Conservation (phyloP, 768 basidiomycete genomes). For the Russula sp. region DNA sequence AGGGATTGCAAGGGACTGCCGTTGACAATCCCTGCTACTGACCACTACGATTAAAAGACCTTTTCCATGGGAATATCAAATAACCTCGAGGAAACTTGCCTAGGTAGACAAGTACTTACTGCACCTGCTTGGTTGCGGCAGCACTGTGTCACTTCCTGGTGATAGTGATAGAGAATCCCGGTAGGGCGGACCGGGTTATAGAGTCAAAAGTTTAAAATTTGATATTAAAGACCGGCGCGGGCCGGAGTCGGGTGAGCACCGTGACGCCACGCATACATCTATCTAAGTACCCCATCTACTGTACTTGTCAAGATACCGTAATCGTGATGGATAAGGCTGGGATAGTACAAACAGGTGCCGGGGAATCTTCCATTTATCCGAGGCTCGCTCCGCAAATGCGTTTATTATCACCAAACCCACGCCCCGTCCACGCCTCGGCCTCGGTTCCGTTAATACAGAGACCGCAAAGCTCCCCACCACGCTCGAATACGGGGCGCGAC, state of each 20-base stretch:
- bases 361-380: neutral
- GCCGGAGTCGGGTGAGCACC: neutral
- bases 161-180: no score
- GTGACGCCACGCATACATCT: neutral
- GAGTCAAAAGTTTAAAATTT: neutral
- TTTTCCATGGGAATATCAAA: neutral
- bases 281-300: neutral
- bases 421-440: neutral
- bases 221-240: neutral
- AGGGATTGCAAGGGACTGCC: neutral
- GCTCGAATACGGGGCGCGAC: slow-evolving; percentile 1
- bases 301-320: neutral
- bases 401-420: neutral
- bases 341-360: neutral
- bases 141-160: no score
- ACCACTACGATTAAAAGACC: neutral
- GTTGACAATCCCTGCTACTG: neutral
- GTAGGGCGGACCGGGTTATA: no score
- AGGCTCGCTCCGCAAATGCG: neutral
- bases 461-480: slow-evolving; percentile 14
- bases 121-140: neutral
- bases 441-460: slow-evolving; percentile 4
- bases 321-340: neutral
- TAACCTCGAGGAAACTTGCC: neutral
- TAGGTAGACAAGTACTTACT: neutral